phyloP scores from a whole-genome alignment of 371 early-diverging fungal genomes.

The Mortierella sp. region DNA sequence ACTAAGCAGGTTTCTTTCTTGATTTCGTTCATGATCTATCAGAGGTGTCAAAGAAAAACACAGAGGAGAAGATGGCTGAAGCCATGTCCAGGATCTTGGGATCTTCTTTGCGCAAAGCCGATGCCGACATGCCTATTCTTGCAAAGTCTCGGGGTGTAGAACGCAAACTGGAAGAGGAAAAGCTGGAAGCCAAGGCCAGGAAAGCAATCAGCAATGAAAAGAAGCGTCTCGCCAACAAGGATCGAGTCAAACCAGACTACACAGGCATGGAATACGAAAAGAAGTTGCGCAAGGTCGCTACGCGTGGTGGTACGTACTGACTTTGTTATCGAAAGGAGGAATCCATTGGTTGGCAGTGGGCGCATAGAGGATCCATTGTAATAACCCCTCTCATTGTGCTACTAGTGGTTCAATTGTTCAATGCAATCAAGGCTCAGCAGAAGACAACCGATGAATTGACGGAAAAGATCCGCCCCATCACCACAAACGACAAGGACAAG shows the following conservation, averaged over 20 bases:
- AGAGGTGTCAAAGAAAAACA: slow-evolving; percentile 60
- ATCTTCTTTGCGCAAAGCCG: slow-evolving; percentile 60
- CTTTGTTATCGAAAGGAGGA: not conserved
- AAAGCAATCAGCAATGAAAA: slow-evolving; percentile 74
- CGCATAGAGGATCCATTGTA: not conserved
- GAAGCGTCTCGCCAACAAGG: slow-evolving; percentile 68
- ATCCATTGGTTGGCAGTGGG: not conserved
- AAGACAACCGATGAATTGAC: slow-evolving; percentile 69
- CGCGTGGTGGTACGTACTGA: slow-evolving; percentile 74
- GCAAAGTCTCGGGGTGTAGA: slow-evolving; percentile 78
- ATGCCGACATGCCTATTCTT: slow-evolving; percentile 77
- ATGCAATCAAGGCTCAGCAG: slow-evolving; percentile 84
- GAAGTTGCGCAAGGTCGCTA: slow-evolving; percentile 83
- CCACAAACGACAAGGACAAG: slow-evolving; percentile 63
- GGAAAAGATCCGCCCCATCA: slow-evolving; percentile 58
- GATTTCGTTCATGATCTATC: slow-evolving; percentile 4
- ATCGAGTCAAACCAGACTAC: slow-evolving; percentile 73
- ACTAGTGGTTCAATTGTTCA: slow-evolving; percentile 84
- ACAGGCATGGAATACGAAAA: slow-evolving; percentile 82
- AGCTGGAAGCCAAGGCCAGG: slow-evolving; percentile 80
- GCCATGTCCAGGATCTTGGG: slow-evolving; percentile 79
- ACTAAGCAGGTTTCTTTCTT: not conserved
- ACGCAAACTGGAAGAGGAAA: slow-evolving; percentile 79
- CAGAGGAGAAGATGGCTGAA: slow-evolving; percentile 63
- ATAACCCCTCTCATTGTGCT: not conserved